Conservation (phyloP, 306 rosid species). For the Trifolium pratense region DNA sequence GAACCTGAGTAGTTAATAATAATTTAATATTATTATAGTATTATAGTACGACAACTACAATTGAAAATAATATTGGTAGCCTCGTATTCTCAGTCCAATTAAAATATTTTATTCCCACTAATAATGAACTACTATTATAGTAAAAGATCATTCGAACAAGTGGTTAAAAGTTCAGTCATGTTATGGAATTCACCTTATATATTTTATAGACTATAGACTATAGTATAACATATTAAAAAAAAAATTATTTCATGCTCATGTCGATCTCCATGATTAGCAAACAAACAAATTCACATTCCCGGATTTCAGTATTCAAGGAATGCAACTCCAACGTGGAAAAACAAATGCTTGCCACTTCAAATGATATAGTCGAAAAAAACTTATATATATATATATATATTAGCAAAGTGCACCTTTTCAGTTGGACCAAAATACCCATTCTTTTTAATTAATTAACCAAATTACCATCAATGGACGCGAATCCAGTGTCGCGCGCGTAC, state of each 20-base stretch:
- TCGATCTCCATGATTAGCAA: conserved; percentile 46
- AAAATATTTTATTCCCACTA: neutral
- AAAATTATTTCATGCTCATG: conserved; percentile 26
- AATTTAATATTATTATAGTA: neutral
- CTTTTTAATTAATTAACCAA: no score
- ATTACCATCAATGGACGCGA: no score
- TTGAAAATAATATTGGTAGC: conserved; percentile 20
- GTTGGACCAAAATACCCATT: no score
- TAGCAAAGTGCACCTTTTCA: no score
- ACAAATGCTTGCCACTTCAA: conserved; percentile 43
- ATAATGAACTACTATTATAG: neutral
- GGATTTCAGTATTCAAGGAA: conserved; percentile 33
- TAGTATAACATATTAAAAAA: neutral
- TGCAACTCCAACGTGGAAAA: conserved; percentile 45
- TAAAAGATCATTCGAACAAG: no score
- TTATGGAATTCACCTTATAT: no score
- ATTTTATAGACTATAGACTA: no score
- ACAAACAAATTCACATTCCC: conserved; percentile 49
- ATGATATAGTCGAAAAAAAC: neutral
- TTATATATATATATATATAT: no score
- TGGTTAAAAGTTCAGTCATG: no score
- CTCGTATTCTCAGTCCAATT: conserved; percentile 25
- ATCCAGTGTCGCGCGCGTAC: no score
- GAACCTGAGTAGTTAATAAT: neutral
- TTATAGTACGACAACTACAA: neutral